Evolutionary conservation across 331 rosid genomes (phyloP).

Genomic region (Dryas integrifolia): DNA sequence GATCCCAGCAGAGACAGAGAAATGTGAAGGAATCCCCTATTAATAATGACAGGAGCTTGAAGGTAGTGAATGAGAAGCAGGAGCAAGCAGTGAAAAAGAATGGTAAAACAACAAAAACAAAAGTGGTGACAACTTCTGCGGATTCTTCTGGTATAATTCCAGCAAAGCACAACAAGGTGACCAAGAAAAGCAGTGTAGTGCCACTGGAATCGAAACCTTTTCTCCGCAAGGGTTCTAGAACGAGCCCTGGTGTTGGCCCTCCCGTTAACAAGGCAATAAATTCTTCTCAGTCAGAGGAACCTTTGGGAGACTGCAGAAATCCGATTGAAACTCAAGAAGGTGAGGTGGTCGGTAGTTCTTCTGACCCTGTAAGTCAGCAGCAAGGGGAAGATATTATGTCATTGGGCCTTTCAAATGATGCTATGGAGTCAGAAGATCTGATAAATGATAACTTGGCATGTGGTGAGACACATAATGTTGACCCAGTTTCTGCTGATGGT

Average conservation of each 20-base stretch:
- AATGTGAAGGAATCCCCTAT: constrained; percentile 54
- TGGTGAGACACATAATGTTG: constrained; percentile 44
- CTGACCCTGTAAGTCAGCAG: constrained; percentile 53
- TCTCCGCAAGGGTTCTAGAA: constrained; percentile 81
- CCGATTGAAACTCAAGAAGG: constrained; percentile 46
- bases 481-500: constrained; percentile 37
- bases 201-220: constrained; percentile 91
- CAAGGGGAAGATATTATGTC: constrained; percentile 42
- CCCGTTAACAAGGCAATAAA: constrained; percentile 50
- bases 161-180: constrained; percentile 62
- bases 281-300: constrained; percentile 51
- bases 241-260: constrained; percentile 42
- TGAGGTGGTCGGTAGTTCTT: constrained; percentile 46
- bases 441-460: constrained; percentile 41
- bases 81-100: constrained; percentile 46
- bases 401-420: constrained; percentile 40
- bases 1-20: constrained; percentile 49
- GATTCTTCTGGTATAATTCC: constrained; percentile 45
- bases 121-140: constrained; percentile 45
- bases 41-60: constrained; percentile 40
- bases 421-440: constrained; percentile 44
- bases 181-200: constrained; percentile 90
- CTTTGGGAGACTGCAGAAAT: constrained; percentile 43
- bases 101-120: constrained; percentile 52
- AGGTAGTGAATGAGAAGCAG: constrained; percentile 55